phyloP scores from a whole-genome alignment of 352 stramenopile genomes.

The Phytophthora tubulina region DNA sequence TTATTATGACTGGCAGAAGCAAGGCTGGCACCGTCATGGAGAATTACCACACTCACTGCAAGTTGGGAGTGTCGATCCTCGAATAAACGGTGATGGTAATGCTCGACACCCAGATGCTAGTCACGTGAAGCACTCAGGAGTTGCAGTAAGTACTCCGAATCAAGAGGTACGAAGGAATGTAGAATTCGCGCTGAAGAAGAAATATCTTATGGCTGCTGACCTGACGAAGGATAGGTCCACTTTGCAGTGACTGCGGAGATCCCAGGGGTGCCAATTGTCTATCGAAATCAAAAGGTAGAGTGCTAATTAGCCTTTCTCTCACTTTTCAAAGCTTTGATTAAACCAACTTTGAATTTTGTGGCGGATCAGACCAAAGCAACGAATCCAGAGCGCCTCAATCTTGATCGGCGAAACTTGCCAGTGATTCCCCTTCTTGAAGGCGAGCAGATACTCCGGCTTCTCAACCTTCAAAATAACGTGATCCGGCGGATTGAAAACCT shows the following conservation, averaged over 20 bases:
- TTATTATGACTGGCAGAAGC: slow-evolving; percentile 18
- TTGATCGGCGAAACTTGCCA: slow-evolving; percentile 86
- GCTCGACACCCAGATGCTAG: slow-evolving; percentile 12
- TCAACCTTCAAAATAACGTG: slow-evolving; percentile 94
- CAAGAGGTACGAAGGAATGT: slow-evolving; percentile 49
- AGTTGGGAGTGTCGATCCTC: slow-evolving; percentile 12
- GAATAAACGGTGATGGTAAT: slow-evolving; percentile 12
- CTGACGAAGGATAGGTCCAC: slow-evolving; percentile 68
- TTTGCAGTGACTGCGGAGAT: slow-evolving; percentile 79
- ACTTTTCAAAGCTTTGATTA: too few species aligned
- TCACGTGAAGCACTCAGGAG: slow-evolving; percentile 4
- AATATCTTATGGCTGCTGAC: slow-evolving; percentile 18
- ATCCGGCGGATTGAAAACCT: slow-evolving; percentile 90
- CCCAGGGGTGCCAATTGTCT: slow-evolving; percentile 77
- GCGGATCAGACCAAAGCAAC: slow-evolving; percentile 59
- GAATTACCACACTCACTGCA: slow-evolving; percentile 35
- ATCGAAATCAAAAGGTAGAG: slow-evolving; percentile 71
- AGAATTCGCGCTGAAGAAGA: not conserved
- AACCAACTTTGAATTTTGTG: not conserved
- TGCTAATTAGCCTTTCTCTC: not conserved
- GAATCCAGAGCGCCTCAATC: slow-evolving; percentile 89
- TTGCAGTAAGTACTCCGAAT: slow-evolving; percentile 37
- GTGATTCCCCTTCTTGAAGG: slow-evolving; percentile 90
- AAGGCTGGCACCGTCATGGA: slow-evolving; percentile 34
- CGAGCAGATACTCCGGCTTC: slow-evolving; percentile 87